Evolutionary conservation across 2,329 filamentous ascomycete genomes (phyloP), one percentile per base, ranked within the genome.

Genomic region (Colletotrichum agaves): DNA sequence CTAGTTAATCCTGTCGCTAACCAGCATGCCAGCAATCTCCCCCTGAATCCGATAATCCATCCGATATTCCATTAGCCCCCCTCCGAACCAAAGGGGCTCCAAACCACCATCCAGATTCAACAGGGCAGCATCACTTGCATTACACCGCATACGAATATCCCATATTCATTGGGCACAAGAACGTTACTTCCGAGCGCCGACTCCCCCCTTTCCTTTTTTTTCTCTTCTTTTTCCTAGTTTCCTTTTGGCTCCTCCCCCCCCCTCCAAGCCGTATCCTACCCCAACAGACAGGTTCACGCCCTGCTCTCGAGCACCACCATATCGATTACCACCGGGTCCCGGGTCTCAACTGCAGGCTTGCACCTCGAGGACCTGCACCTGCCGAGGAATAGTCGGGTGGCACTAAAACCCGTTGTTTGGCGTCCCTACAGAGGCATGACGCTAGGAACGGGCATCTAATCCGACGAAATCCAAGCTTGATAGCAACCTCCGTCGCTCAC

Each of bases 21-120:
- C 46, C 61, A 59, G 65, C 61, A 64, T 57, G 59, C 61, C 47
- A 67, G 63, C 63, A 67, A 67, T 67, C 53, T 67, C 65, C 65
- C 64, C 65, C 65, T 67, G 65, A 67, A 67, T 65, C 62, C 60
- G 60, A 63, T 27, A 64, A 67, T 52, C 58, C 58, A 53, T 56
- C 61, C 31, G 61, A 64, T 65, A 67, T 41, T 60, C 61, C 41
- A 64, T 55, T 33, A 39, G 37, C 39, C 33, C 39, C 61, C 52
- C 46, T 50, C 44, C 52, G 21, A 23, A 57, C 50, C 49, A 46
- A 49, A 58, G 41, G 39, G 55, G 41, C 57, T 37, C 35, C 39
- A 23, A 55, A 21, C 23, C 47, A 33, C 17, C 23, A 37, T 27
- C 59, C 58, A 50, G 46, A 64, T 60, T 21, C 23, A 43, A 35